Percentiles rank a stretch among this genome's conserved stretches.
Evolutionary conservation across 371 early-diverging fungal genomes (phyloP).

Genomic region (Lichtheimia ramosa): DNA sequence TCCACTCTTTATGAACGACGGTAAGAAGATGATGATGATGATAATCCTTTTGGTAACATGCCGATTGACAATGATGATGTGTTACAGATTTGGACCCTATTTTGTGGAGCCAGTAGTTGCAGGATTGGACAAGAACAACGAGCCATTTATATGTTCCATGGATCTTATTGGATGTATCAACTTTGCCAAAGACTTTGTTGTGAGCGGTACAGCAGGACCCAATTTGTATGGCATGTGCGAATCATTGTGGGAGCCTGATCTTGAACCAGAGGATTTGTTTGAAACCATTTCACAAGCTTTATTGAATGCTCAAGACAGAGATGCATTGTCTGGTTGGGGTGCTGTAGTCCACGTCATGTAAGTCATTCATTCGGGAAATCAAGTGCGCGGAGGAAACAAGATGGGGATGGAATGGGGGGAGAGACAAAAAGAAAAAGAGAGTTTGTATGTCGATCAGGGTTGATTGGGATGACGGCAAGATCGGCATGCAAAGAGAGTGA

Average conservation of each 20-base stretch:
- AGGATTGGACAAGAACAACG: constrained; percentile 89
- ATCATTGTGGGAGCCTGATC: constrained; percentile 95
- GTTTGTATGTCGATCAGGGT: too few species aligned
- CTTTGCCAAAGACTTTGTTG: constrained; percentile 96
- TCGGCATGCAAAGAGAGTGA: too few species aligned
- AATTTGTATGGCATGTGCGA: constrained; percentile 99
- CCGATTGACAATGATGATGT: not conserved
- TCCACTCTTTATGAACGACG: constrained; percentile 96
- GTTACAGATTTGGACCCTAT: constrained; percentile 92
- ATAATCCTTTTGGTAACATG: not conserved
- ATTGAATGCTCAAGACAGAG: constrained; percentile 97
- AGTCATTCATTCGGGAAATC: constrained; percentile 10
- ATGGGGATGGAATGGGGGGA: not conserved
- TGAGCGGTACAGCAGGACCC: constrained; percentile 90
- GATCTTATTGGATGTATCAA: constrained; percentile 98
- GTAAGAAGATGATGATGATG: constrained; percentile 33
- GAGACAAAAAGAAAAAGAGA: not conserved
- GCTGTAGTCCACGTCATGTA: constrained; percentile 94
- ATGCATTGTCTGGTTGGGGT: constrained; percentile 99
- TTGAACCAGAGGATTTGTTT: constrained; percentile 98
- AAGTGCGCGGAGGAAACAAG: not conserved
- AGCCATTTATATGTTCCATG: constrained; percentile 95
- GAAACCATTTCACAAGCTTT: constrained; percentile 97
- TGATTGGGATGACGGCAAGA: too few species aligned
- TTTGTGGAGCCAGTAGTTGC: constrained; percentile 96